Evolutionary conservation across 192 early-diverging fungal genomes (phyloP).

Genomic region (Rhizophagus sp.): DNA sequence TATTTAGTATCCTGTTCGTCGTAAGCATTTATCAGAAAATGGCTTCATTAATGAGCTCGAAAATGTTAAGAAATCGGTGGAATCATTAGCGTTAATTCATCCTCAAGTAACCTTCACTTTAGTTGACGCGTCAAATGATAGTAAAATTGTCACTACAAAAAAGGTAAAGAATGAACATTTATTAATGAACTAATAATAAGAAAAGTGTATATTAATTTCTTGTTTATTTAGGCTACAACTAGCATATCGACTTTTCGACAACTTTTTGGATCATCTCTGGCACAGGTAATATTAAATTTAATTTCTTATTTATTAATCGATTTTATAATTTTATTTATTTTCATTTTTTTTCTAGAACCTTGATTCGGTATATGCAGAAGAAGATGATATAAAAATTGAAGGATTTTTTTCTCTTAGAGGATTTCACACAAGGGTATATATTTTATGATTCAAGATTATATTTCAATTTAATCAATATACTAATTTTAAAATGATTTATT

Average conservation of each 20-base stretch:
- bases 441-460: background rate
- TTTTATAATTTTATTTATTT: background rate
- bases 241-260: constrained; percentile 48
- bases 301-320: background rate
- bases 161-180: constrained; percentile 20
- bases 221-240: constrained; percentile 28
- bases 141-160: constrained; percentile 37
- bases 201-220: background rate
- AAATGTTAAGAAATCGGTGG: constrained; percentile 50
- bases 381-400: constrained; percentile 29
- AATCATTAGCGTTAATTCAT: constrained; percentile 48
- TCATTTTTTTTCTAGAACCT: constrained; percentile 19
- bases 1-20: constrained; percentile 59
- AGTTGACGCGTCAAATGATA: constrained; percentile 36
- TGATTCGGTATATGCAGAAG: constrained; percentile 16
- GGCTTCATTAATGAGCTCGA: constrained; percentile 47
- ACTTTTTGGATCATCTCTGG: constrained; percentile 51
- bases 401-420: constrained; percentile 46
- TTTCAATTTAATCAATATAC: background rate
- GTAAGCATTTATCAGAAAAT: constrained; percentile 44
- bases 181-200: background rate
- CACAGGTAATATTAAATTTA: constrained; percentile 36
- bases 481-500: background rate
- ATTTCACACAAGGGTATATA: constrained; percentile 41
- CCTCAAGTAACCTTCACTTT: constrained; percentile 45